Conservation (phyloP, 495 filamentous ascomycete species). For the Aspergillus kassunensis region DNA sequence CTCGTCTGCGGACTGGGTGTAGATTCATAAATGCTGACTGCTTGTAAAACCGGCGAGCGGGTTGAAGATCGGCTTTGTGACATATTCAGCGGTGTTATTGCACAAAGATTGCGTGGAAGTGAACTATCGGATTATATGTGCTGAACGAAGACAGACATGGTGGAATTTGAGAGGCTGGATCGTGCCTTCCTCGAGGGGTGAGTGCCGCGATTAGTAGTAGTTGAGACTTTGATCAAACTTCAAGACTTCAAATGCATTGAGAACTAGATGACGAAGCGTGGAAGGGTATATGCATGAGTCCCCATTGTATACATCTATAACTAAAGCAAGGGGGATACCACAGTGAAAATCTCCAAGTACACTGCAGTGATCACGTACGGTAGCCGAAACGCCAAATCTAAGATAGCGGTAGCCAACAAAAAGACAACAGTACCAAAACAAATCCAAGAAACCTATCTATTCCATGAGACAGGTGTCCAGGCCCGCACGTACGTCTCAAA, state of each 20-base stretch:
- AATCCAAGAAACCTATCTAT: not conserved
- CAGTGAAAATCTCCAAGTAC: not conserved
- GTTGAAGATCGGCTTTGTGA: not conserved
- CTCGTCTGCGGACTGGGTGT: not conserved
- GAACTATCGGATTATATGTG: too few species aligned
- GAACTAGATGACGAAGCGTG: not conserved
- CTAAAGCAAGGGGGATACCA: not conserved
- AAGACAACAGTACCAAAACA: too few species aligned
- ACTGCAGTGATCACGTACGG: not conserved
- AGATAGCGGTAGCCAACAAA: not conserved
- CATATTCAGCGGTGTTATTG: constrained; percentile 1
- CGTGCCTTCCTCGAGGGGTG: not conserved
- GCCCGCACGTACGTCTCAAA: not conserved
- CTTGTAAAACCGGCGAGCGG: not conserved
- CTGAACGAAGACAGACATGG: too few species aligned
- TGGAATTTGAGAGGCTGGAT: not conserved
- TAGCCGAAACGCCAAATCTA: constrained; percentile 2
- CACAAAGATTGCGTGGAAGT: too few species aligned
- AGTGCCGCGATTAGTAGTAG: too few species aligned
- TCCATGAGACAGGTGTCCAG: not conserved
- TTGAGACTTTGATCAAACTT: not conserved
- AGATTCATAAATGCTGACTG: not conserved
- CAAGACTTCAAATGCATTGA: not conserved
- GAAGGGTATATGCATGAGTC: not conserved
- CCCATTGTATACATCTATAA: constrained; percentile 13